Evolutionary conservation across 2,329 filamentous ascomycete species (phyloP).

Genomic region (Ophiocordyceps robertsii): DNA sequence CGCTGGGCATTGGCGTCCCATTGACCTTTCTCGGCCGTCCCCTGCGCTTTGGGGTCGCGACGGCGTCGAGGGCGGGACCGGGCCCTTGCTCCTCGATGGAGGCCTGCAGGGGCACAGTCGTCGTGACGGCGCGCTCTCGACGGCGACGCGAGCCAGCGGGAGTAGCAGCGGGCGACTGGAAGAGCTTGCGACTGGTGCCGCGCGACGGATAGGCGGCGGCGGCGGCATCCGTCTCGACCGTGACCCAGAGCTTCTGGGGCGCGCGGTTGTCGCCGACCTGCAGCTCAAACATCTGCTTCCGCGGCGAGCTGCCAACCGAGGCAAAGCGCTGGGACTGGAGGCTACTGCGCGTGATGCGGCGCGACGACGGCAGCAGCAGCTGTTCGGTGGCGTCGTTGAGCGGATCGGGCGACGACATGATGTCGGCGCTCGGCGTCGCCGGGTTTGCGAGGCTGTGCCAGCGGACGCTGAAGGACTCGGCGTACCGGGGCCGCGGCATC

Average conservation of each 20-base stretch:
- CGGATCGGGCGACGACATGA: conserved; percentile 38
- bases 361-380: conserved; percentile 22
- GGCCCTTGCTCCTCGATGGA: conserved; percentile 13
- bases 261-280: conserved; percentile 36
- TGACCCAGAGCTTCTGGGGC: conserved; percentile 39
- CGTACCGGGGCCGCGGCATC: conserved; percentile 16
- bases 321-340: conserved; percentile 24
- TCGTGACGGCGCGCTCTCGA: conserved; percentile 24
- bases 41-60: conserved; percentile 26
- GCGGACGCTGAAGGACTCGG: conserved; percentile 16
- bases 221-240: conserved; percentile 28
- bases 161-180: conserved; percentile 21
- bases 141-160: conserved; percentile 18
- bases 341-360: conserved; percentile 32
- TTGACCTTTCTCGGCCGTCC: conserved; percentile 35
- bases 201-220: conserved; percentile 17
- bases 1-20: conserved; percentile 34
- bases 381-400: conserved; percentile 25
- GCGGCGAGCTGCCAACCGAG: conserved; percentile 29
- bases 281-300: conserved; percentile 43
- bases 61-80: conserved; percentile 17
- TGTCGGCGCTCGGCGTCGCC: conserved; percentile 24
- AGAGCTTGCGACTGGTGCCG: conserved; percentile 25
- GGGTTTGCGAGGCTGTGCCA: conserved; percentile 22
- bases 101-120: conserved; percentile 37